Evolutionary conservation across 345 rosid species (phyloP), one percentile per base, ranked within the genome.

Genomic region (Salix brachista): DNA sequence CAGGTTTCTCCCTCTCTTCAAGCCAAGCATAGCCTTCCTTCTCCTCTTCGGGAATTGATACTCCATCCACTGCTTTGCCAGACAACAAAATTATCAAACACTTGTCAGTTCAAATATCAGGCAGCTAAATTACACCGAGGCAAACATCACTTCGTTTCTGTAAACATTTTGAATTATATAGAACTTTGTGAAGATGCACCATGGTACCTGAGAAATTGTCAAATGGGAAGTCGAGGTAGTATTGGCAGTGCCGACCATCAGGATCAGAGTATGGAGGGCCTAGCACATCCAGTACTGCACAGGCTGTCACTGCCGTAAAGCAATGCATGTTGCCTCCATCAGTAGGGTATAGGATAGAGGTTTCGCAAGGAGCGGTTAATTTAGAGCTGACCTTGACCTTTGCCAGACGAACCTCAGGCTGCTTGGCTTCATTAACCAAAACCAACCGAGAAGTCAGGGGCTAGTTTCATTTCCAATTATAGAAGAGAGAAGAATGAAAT

Each of bases 311-410:
- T 0, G 93, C 98, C 2, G 94, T 91, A 88, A 96, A 92, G 83
- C 95, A 74, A 82, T 96, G 99, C 94, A 96, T 92, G 87, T 96
- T 96, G 74, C 99, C 99, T 65, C 97, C 99, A 60, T 92, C 93
- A 28, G 88, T 87, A 8, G 99, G 99, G 80, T 90, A 96, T 48
- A 96, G 92, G 75, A 96, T 91, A 37, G 93, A 87, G 70, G 95
- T 44, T 64, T 84, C 42, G 84, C 98, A 96, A 32, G 99, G 97
- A 1, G 97, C 89, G 0, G 91, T 87, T 42, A 92, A 83, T 56
- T 89, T 69, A 6, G 95, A 84, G 69, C 94, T 81, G 10, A 87
- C 90, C 91, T 94, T 94, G 73, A 89, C 60, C 88, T 89, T 90
- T 0, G 98, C 98, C 75, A 96, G 75, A 48, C 88, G 85, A 6